Conservation (phyloP, 1,284 basidiomycete genomes). For the Xerocomus cyaneibrunnescens region DNA sequence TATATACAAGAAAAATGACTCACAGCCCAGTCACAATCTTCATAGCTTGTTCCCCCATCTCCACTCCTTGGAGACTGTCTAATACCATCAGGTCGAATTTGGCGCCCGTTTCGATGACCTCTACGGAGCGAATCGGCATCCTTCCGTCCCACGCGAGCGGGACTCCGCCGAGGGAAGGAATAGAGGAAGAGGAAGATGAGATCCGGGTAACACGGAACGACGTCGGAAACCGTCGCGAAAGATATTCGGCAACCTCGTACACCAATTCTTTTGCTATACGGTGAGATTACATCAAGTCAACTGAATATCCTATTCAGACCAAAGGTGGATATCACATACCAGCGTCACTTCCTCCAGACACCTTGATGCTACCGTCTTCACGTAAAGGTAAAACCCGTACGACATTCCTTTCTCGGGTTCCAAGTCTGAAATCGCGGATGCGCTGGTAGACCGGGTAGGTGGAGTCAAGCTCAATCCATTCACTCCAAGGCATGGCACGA, state of each 20-base stretch:
- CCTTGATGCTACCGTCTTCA: conserved; percentile 44
- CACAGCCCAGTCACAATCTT: conserved; percentile 59
- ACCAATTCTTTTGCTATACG: conserved; percentile 57
- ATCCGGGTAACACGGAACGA: conserved; percentile 54
- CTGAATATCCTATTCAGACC: conserved; percentile 27
- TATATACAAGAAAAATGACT: conserved; percentile 21
- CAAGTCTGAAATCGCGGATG: conserved; percentile 53
- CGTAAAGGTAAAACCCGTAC: conserved; percentile 45
- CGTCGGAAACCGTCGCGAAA: conserved; percentile 57
- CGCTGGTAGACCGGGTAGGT: conserved; percentile 52
- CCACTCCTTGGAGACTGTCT: conserved; percentile 29
- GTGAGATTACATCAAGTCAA: neutral
- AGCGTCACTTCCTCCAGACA: conserved; percentile 49
- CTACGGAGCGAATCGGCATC: conserved; percentile 51
- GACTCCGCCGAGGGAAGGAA: conserved; percentile 37
- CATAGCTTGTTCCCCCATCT: conserved; percentile 53
- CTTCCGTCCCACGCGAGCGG: conserved; percentile 47
- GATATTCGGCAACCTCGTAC: conserved; percentile 63
- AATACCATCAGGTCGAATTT: conserved; percentile 48
- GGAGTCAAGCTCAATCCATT: conserved; percentile 68
- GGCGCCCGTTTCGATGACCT: conserved; percentile 47
- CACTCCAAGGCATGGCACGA: conserved; percentile 59
- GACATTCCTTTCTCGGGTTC: conserved; percentile 47
- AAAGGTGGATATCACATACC: conserved; percentile 38
- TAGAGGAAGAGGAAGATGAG: conserved; percentile 11